Evolutionary conservation across 768 basidiomycete genomes (phyloP).

Genomic region (Lentinula detonsa): DNA sequence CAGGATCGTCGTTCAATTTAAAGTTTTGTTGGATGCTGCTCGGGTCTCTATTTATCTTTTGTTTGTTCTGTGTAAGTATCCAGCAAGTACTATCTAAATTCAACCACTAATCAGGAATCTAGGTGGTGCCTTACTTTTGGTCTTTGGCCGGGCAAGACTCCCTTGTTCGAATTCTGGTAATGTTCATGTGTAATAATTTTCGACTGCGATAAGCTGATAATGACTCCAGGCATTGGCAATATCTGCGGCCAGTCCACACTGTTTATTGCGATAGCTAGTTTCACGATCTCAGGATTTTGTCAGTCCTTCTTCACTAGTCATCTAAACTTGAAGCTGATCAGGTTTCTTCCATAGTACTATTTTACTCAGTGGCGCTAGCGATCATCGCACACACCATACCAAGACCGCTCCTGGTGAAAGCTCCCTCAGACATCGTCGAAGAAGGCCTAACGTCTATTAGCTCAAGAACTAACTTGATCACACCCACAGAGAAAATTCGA

Average conservation of each 20-base stretch:
- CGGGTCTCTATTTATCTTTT: constrained; percentile 24
- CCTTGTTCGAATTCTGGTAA: constrained; percentile 30
- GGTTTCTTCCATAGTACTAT: too few species aligned
- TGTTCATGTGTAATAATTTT: not conserved
- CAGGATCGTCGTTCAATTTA: constrained; percentile 34
- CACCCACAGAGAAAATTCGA: not conserved
- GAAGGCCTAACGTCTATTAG: not conserved
- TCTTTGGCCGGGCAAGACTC: constrained; percentile 21
- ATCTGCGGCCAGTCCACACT: constrained; percentile 24
- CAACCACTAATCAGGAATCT: not conserved
- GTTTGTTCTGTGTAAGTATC: constrained; percentile 8
- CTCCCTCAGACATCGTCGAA: not conserved
- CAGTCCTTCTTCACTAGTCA: constrained; percentile 10
- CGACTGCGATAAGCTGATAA: not conserved
- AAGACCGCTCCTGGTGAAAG: not conserved
- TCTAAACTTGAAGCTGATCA: not conserved
- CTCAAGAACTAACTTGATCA: not conserved
- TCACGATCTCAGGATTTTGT: constrained; percentile 28
- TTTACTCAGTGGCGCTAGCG: not conserved
- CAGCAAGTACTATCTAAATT: not conserved
- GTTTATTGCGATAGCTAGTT: constrained; percentile 23
- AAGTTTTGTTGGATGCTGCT: constrained; percentile 30
- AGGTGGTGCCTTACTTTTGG: constrained; percentile 27
- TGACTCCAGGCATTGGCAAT: constrained; percentile 17
- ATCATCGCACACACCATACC: constrained; percentile 1